These are phyloP conservation scores for Diaporthe vaccinii DNA, from an alignment of 2,329 filamentous ascomycete genomes.

Conservation along the genomic window DNA sequence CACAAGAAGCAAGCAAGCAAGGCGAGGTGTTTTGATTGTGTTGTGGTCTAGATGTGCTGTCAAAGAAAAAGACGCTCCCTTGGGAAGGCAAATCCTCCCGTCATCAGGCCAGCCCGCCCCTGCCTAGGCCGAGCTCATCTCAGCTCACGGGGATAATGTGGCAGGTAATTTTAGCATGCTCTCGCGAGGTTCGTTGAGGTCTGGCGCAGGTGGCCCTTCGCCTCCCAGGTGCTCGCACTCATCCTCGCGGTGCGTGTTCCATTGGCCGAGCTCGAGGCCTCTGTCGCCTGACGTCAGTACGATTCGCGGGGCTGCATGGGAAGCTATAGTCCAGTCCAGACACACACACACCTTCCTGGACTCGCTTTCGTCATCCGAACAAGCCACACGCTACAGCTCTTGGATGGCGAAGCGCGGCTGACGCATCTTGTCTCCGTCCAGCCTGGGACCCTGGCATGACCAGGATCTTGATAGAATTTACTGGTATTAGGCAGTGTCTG, in stretches of 20 bases:
- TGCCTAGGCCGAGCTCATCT: constrained; percentile 14
- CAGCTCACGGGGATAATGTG: background rate
- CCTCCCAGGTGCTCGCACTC: background rate
- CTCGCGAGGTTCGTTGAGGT: constrained; percentile 7
- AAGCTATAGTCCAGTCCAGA: background rate
- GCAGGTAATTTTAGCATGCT: constrained; percentile 19
- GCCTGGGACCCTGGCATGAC: constrained; percentile 8
- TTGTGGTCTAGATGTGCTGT: background rate
- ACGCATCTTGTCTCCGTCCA: background rate
- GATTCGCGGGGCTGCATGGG: constrained; percentile 20
- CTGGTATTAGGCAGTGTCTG: background rate
- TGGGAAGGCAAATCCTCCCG: constrained; percentile 15
- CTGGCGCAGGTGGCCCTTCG: background rate
- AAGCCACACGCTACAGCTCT: background rate
- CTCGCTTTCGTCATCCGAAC: constrained; percentile 22
- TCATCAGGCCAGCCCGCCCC: constrained; percentile 30
- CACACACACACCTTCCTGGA: background rate
- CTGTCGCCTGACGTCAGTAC: constrained; percentile 36
- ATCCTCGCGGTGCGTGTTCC: background rate
- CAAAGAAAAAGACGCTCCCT: background rate
- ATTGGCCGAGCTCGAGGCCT: constrained; percentile 28
- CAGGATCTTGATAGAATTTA: background rate
- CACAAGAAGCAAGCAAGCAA: too few relatives aligned
- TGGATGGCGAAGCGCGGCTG: background rate
- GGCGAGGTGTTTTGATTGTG: constrained; percentile 5